Percentiles rank a stretch among this genome's conserved stretches.
phyloP scores from a whole-genome alignment of 495 filamentous ascomycete species.

The Lepraria neglecta region DNA sequence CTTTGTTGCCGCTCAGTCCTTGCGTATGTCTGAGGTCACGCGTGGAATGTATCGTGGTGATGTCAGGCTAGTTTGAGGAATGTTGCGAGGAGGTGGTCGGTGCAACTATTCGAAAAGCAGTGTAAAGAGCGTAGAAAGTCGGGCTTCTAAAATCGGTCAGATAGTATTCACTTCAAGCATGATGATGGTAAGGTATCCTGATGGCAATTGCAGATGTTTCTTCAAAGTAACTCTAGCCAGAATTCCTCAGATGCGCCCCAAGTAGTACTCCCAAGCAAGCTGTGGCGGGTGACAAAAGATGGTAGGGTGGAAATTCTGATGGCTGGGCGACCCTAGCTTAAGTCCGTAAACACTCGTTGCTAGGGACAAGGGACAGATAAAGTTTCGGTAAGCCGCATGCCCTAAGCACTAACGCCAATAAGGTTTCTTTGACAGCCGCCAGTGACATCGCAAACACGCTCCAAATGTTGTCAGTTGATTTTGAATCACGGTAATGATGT shows the following conservation, averaged over 20 bases:
- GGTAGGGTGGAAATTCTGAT: conserved; percentile 17
- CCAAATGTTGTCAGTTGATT: too few relatives aligned
- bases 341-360: conserved; percentile 22
- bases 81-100: background rate
- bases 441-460: too few relatives aligned
- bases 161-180: conserved; percentile 4
- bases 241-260: conserved; percentile 10
- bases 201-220: background rate
- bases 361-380: conserved; percentile 1
- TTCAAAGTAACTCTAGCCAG: background rate
- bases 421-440: too few relatives aligned
- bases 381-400: conserved; percentile 2
- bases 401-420: background rate
- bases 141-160: conserved; percentile 6
- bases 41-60: conserved; percentile 8
- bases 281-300: conserved; percentile 16
- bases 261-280: conserved; percentile 13
- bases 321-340: conserved; percentile 18
- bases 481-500: too few relatives aligned
- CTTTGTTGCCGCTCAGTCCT: conserved; percentile 20
- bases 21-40: background rate
- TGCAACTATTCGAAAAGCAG: background rate
- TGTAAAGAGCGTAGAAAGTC: background rate
- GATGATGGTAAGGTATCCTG: conserved; percentile 11
- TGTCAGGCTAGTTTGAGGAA: background rate